Percentiles rank a stretch among this genome's conserved stretches.
Conservation (phyloP, 192 early-diverging fungal species). For the Funneliformis geosporum region DNA sequence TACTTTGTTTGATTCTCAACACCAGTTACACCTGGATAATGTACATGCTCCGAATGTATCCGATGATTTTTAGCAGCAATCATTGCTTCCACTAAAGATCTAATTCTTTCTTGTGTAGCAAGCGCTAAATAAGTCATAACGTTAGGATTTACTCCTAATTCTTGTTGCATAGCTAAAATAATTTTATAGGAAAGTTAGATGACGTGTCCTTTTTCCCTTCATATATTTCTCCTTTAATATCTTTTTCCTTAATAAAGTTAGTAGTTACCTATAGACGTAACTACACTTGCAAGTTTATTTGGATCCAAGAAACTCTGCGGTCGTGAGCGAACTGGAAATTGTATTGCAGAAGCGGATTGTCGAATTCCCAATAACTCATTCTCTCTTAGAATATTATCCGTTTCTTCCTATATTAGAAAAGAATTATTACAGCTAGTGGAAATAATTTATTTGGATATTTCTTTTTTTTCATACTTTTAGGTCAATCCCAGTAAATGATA, state of each 20-base stretch:
- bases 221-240: neutral
- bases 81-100: constrained; percentile 66
- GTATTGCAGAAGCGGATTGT: constrained; percentile 18
- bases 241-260: neutral
- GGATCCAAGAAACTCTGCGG: constrained; percentile 53
- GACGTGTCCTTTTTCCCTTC: neutral
- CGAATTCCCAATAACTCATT: constrained; percentile 33
- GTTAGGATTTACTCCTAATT: constrained; percentile 57
- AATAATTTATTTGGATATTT: neutral
- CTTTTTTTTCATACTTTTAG: constrained; percentile 41
- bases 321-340: constrained; percentile 37
- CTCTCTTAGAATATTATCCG: constrained; percentile 59
- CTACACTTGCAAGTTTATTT: constrained; percentile 36
- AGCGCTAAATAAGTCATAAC: constrained; percentile 63
- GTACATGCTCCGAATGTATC: constrained; percentile 58
- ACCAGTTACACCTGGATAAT: constrained; percentile 55
- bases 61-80: constrained; percentile 72
- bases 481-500: constrained; percentile 78
- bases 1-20: constrained; percentile 62
- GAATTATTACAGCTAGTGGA: neutral
- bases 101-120: constrained; percentile 68
- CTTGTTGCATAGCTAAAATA: constrained; percentile 38
- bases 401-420: constrained; percentile 45
- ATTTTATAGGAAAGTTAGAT: neutral
- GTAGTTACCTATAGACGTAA: constrained; percentile 47